Base-by-base conservation (phyloP, 2,329 filamentous ascomycete species). In the Cadophora malorum region DNA sequence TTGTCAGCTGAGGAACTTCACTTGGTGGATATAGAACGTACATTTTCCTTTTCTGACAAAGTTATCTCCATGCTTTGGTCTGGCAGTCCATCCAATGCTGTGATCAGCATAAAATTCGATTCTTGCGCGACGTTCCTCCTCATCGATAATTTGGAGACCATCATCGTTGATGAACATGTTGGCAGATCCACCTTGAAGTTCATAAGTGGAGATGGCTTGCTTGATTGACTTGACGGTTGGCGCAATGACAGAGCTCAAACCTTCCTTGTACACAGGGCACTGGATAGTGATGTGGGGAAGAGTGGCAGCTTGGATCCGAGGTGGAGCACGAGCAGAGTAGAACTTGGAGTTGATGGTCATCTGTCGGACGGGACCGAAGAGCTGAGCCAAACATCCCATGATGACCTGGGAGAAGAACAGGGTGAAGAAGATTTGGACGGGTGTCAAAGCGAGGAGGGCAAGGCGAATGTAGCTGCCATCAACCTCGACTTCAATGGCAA, bases 261-360 rank as follows among this genome's bases (percentile, higher is more conserved):
- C 92, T 78, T 96, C 93, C 79, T 95, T 96, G 82, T 96, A 96
- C 0, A 96, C 91, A 4, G 93, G 93, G 78, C 92, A 94, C 76
- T 97, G 93, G 52, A 96, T 91, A 3, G 92, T 95, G 71, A 93
- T 84, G 76, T 93, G 91, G 1, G 91, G 91, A 19, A 94, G 83
- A 31, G 82, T 76, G 7, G 80, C 75, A 0, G 79, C 81, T 66
- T 86, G 85, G 33, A 94, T 79, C 59, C 91, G 83, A 19, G 85
- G 85, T 1, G 90, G 88, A 9, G 90, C 84, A n/a, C 84, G 83
- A 0, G 91, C 92, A 0, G 92, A 95, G 80, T 91, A 96, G 81
- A 90, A 95, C 78, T 91, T 92, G 75, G 91, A 93, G 83, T 96
- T 96, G 74, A 85, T 81, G 38, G 84, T 86, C 78, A 95, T 84